Percentiles rank a stretch among this genome's conserved stretches.
These are phyloP conservation scores for Backusella parvicylindrica DNA, from an alignment of 192 early-diverging fungal species.

Conservation along the genomic window DNA sequence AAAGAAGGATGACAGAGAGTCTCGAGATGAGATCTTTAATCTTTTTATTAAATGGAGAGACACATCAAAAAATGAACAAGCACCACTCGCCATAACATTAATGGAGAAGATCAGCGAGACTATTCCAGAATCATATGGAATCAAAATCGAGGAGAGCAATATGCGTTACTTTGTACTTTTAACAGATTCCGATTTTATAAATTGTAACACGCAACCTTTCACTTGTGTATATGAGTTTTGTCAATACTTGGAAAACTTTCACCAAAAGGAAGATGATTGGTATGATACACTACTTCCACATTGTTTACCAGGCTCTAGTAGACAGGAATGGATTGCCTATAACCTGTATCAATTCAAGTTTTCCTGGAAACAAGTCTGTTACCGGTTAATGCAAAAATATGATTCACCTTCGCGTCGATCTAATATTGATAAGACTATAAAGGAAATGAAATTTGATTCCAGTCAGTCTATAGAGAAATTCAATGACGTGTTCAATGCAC, in stretches of 20 bases:
- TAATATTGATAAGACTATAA: neutral
- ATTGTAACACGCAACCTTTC: neutral
- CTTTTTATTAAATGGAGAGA: neutral
- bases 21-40: neutral
- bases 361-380: neutral
- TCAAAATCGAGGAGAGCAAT: neutral
- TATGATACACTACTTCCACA: neutral
- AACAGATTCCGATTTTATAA: neutral
- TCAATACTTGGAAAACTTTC: neutral
- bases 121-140: neutral
- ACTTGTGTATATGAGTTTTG: constrained; percentile 7
- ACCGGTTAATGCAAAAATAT: neutral
- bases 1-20: neutral
- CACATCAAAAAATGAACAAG: neutral
- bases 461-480: neutral
- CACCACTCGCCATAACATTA: neutral
- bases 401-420: neutral
- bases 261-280: neutral
- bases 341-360: neutral
- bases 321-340: neutral
- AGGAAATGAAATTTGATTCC: neutral
- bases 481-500: neutral
- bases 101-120: neutral
- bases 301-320: neutral
- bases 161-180: neutral